A percentile compares a stretch with the other conserved stretches of the same genome.
These are phyloP conservation scores for Anacardium occidentale DNA, from an alignment of 345 rosid species.

Conservation along the genomic window DNA sequence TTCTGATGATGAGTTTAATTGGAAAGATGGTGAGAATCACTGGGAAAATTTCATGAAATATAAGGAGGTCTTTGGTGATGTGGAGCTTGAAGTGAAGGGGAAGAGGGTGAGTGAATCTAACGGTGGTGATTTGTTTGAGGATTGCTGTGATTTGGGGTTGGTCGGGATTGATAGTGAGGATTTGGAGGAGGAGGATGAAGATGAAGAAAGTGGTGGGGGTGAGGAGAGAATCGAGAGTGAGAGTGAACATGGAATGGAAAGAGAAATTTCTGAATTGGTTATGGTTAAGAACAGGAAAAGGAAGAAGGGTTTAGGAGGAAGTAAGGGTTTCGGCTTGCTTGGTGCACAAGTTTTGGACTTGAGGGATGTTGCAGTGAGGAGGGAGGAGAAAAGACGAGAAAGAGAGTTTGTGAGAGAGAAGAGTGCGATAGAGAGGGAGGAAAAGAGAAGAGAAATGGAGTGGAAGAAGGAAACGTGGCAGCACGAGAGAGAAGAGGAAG, in stretches of 20 bases:
- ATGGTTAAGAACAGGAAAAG: slow-evolving; percentile 27
- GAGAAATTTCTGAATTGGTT: slow-evolving; percentile 30
- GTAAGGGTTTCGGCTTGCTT: slow-evolving; percentile 47
- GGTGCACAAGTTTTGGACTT: slow-evolving; percentile 51
- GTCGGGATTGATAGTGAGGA: slow-evolving; percentile 49
- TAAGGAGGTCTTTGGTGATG: slow-evolving; percentile 74
- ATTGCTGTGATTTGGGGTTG: slow-evolving; percentile 46
- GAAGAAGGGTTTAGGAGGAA: slow-evolving; percentile 32
- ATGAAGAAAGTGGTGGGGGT: slow-evolving; percentile 36
- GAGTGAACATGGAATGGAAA: slow-evolving; percentile 38
- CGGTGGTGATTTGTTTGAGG: slow-evolving; percentile 40
- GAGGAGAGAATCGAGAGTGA: slow-evolving; percentile 31
- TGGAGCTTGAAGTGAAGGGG: slow-evolving; percentile 63
- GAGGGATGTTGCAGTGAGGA: slow-evolving; percentile 46
- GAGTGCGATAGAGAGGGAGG: slow-evolving; percentile 34
- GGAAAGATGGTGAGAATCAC: slow-evolving; percentile 74
- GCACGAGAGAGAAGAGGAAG: slow-evolving; percentile 39
- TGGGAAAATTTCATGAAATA: slow-evolving; percentile 77
- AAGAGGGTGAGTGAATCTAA: slow-evolving; percentile 36
- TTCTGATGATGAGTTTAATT: slow-evolving; percentile 51
- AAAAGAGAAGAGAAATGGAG: slow-evolving; percentile 45
- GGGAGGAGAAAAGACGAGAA: slow-evolving; percentile 63
- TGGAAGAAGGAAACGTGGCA: slow-evolving; percentile 30
- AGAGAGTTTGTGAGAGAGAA: slow-evolving; percentile 50
- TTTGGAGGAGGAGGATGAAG: slow-evolving; percentile 54